Evolutionary conservation across 805 yeast genomes (phyloP).

Genomic region (Saccharomycopsis amapae): DNA sequence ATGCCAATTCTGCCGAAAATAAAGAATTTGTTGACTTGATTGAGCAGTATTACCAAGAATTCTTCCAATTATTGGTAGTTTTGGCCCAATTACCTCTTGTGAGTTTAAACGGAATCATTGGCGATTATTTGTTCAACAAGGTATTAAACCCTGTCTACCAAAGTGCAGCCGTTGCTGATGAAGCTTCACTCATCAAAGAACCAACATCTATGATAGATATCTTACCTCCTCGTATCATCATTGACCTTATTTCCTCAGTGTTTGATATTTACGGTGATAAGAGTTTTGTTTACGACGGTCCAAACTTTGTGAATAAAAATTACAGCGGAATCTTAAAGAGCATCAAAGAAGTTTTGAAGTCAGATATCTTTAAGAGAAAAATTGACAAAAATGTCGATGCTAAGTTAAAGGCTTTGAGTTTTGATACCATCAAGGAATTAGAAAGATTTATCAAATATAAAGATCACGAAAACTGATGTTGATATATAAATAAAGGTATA

Average conservation of each 20-base stretch:
- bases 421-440: slow-evolving; percentile 60
- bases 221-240: slow-evolving; percentile 5
- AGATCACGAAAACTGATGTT: slow-evolving; percentile 30
- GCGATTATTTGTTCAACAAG: slow-evolving; percentile 1
- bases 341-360: slow-evolving; percentile 13
- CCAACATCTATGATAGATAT: background rate
- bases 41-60: slow-evolving; percentile 4
- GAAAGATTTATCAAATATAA: slow-evolving; percentile 77
- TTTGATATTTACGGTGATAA: slow-evolving; percentile 80
- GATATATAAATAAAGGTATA: background rate
- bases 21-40: slow-evolving; percentile 7
- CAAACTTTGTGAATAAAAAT: slow-evolving; percentile 52
- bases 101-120: background rate
- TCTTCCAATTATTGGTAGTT: slow-evolving; percentile 3
- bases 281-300: slow-evolving; percentile 55
- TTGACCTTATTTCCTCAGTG: slow-evolving; percentile 30
- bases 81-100: slow-evolving; percentile 10
- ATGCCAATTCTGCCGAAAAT: slow-evolving; percentile 4
- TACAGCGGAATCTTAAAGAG: slow-evolving; percentile 37
- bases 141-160: background rate
- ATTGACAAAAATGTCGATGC: slow-evolving; percentile 59
- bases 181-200: too few species aligned
- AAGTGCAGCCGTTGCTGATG: background rate
- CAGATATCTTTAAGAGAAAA: slow-evolving; percentile 28
- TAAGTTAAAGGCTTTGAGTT: slow-evolving; percentile 53